A percentile compares a stretch with the other conserved stretches of the same genome.
phyloP scores from a whole-genome alignment of 768 basidiomycete species.

The Tricholoma matsutake region DNA sequence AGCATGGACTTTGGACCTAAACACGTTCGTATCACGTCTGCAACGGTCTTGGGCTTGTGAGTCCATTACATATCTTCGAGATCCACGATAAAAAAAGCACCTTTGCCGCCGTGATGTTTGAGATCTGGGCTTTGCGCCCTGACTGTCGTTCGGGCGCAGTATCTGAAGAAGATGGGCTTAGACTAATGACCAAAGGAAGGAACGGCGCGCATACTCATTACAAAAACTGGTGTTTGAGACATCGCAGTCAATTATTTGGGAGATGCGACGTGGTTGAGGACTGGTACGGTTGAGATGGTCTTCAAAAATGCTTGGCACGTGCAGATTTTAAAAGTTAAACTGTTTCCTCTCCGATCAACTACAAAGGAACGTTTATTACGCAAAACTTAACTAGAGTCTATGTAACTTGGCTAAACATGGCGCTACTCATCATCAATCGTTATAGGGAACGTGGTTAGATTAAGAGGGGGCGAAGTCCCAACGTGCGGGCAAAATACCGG shows the following conservation, averaged over 20 bases:
- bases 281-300: too few relatives aligned
- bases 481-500: not conserved
- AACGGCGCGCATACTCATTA: constrained; percentile 3
- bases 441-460: not conserved
- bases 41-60: constrained; percentile 67
- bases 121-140: constrained; percentile 93
- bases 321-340: too few relatives aligned
- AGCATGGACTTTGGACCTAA: constrained; percentile 97
- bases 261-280: not conserved
- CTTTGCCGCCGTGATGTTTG: constrained; percentile 97
- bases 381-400: not conserved
- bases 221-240: constrained; percentile 12
- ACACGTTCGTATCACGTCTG: constrained; percentile 97
- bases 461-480: too few relatives aligned
- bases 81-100: constrained; percentile 38
- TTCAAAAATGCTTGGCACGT: not conserved
- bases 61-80: not conserved
- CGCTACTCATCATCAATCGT: not conserved
- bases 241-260: constrained; percentile 1
- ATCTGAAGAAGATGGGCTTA: constrained; percentile 46
- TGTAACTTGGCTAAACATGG: not conserved
- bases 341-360: too few relatives aligned
- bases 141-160: constrained; percentile 92
- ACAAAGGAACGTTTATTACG: not conserved
- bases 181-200: not conserved